Evolutionary conservation across 192 early-diverging fungal genomes (phyloP), one percentile per base, ranked within the genome.

Genomic region (Haplosporangium gracile): DNA sequence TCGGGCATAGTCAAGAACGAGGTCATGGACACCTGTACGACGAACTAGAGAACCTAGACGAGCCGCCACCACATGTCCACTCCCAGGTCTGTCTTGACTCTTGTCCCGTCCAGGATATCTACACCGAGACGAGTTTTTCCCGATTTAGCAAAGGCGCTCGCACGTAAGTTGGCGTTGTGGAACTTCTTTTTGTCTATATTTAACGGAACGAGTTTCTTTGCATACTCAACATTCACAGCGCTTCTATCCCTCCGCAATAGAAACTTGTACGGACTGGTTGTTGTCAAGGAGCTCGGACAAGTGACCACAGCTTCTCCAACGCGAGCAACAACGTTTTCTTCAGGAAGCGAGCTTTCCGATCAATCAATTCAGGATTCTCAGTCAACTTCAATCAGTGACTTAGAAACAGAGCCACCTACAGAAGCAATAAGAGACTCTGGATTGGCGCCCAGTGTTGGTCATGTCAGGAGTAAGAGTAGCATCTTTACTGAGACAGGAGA

Each of bases 81-180:
- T 80, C 84, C 10, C 79, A 86, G 51, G 36, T 79, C 2, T 86
- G 84, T 75, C 60, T 60, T 7, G 84, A 86, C 36, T 86, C 79
- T n/a, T 86, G 84, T 69, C 84, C 84, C 11, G 84, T 86, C 9
- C 84, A 86, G 68, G 84, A 86, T 34, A 73, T 81, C 38, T 86
- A 86, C 32, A 86, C 84, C 1, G 84, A 86, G 49, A 36, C 70
- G 26, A 75, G 71, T 11, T 86, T 47, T 34, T 79, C 76, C 18
- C 79, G 84, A 13, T 86, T 86, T 71, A 78, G 75, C 26, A 78
- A 49, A 74, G 84, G 84, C 43, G 84, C 84, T 1, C 74, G 84
- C 70, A 81, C 84, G 84, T 86, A 86, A 47, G 83, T 51, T 18
- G 2, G 49, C 20, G 49, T 3, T 15, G 16, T 22, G 7, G 13